Percentiles rank a stretch among this genome's conserved stretches.
These are phyloP conservation scores for Russula sp. DNA, from an alignment of 768 basidiomycete genomes.

Conservation along the genomic window DNA sequence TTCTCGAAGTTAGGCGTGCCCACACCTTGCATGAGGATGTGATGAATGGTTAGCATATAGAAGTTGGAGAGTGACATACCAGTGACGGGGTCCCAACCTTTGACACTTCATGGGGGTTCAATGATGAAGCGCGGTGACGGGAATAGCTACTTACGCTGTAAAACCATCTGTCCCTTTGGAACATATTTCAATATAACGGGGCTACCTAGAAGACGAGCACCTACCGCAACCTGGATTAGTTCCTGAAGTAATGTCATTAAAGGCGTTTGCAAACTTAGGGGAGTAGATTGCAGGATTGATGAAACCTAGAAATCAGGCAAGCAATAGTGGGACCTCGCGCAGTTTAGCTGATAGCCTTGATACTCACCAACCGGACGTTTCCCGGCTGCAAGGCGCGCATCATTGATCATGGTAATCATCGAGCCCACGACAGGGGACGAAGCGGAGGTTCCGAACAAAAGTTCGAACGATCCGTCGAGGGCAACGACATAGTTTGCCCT, in stretches of 20 bases:
- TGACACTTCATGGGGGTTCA: too few relatives aligned
- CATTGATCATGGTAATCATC: conserved; percentile 12
- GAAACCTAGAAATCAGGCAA: conserved; percentile 23
- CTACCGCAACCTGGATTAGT: too few relatives aligned
- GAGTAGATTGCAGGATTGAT: conserved; percentile 42
- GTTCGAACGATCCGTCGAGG: conserved; percentile 20
- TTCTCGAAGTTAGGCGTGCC: too few relatives aligned
- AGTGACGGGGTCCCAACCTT: too few relatives aligned
- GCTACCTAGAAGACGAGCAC: conserved; percentile 2
- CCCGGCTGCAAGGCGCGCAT: conserved; percentile 12
- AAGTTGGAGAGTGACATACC: too few relatives aligned
- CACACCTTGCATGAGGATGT: too few relatives aligned
- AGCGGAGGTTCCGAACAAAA: conserved; percentile 34
- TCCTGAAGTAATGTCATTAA: conserved; percentile 25
- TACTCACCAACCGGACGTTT: conserved; percentile 32
- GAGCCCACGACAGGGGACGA: conserved; percentile 34
- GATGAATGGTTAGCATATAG: too few relatives aligned
- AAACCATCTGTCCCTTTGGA: too few relatives aligned
- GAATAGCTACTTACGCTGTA: too few relatives aligned
- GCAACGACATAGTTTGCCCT: conserved; percentile 33
- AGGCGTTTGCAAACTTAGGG: conserved; percentile 20
- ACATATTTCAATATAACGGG: too few relatives aligned
- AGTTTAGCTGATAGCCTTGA: neutral
- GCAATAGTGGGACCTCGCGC: neutral
- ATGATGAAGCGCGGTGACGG: too few relatives aligned